A percentile compares a stretch with the other conserved stretches of the same genome.
Conservation (phyloP, 75 land plant genomes). For the Picea sitchensis region DNA sequence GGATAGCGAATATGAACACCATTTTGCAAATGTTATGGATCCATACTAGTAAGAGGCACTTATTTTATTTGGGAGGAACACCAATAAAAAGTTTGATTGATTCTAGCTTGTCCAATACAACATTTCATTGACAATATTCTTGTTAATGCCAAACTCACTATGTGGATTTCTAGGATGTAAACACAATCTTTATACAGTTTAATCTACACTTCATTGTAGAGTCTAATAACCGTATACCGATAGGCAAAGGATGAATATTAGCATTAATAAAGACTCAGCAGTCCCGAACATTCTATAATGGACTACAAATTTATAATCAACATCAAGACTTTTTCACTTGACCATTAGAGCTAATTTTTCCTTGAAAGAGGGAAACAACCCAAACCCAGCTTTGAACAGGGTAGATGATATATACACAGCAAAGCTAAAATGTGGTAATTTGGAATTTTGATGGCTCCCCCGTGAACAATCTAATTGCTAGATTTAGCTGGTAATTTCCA, state of each 20-base stretch:
- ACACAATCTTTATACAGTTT: neutral
- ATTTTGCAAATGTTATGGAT: no score
- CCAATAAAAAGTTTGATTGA: no score
- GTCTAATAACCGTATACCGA: neutral
- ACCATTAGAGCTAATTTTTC: neutral
- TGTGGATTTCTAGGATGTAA: neutral
- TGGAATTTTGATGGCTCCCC: neutral
- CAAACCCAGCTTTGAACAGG: neutral
- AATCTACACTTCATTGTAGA: neutral
- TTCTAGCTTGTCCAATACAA: neutral
- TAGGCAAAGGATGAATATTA: neutral
- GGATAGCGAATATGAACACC: no score
- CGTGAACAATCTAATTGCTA: neutral
- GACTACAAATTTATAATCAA: slow-evolving; percentile 1
- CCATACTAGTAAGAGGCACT: no score
- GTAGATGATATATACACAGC: slow-evolving; percentile 4
- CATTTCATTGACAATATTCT: neutral
- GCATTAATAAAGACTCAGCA: neutral
- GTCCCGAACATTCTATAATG: neutral
- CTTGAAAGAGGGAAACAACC: neutral
- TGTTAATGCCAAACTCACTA: neutral
- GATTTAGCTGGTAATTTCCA: neutral
- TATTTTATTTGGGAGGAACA: no score
- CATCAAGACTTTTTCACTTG: neutral
- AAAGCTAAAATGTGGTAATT: neutral